Evolutionary conservation across 768 basidiomycete species (phyloP).

Genomic region (Termitomyces sp.): DNA sequence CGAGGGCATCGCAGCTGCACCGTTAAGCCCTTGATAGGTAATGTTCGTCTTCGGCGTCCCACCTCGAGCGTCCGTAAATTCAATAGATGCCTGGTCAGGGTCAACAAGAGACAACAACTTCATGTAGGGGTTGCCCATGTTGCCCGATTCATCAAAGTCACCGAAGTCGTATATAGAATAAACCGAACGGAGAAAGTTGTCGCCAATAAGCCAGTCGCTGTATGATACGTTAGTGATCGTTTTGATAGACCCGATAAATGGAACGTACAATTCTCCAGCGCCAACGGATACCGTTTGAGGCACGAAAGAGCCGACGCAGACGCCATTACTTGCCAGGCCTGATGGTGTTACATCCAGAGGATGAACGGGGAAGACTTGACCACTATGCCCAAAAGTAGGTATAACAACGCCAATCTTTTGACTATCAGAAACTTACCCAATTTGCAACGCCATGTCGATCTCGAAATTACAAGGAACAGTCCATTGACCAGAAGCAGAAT

Average conservation of each 20-base stretch:
- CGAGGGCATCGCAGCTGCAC: constrained; percentile 34
- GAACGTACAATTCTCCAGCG: constrained; percentile 61
- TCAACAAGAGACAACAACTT: constrained; percentile 68
- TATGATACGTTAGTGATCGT: not conserved
- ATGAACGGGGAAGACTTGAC: constrained; percentile 74
- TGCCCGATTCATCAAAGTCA: constrained; percentile 60
- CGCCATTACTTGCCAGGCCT: constrained; percentile 35
- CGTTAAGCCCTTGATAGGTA: constrained; percentile 57
- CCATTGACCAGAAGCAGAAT: constrained; percentile 57
- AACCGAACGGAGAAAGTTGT: constrained; percentile 78
- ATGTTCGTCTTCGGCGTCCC: constrained; percentile 62
- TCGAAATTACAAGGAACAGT: constrained; percentile 69
- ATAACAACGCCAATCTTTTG: not conserved
- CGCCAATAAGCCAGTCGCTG: constrained; percentile 83
- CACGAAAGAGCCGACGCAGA: constrained; percentile 75
- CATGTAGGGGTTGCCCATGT: constrained; percentile 76
- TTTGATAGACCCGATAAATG: not conserved
- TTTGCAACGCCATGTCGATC: constrained; percentile 76
- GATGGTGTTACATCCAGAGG: constrained; percentile 70
- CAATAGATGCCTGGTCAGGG: constrained; percentile 63
- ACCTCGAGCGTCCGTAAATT: constrained; percentile 69
- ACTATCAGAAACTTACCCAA: constrained; percentile 47
- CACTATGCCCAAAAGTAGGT: constrained; percentile 35
- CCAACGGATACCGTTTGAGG: constrained; percentile 59
- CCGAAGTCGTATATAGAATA: constrained; percentile 86